Conservation (phyloP, 176 grass and related monocot genomes). For the Luzula sylvatica region DNA sequence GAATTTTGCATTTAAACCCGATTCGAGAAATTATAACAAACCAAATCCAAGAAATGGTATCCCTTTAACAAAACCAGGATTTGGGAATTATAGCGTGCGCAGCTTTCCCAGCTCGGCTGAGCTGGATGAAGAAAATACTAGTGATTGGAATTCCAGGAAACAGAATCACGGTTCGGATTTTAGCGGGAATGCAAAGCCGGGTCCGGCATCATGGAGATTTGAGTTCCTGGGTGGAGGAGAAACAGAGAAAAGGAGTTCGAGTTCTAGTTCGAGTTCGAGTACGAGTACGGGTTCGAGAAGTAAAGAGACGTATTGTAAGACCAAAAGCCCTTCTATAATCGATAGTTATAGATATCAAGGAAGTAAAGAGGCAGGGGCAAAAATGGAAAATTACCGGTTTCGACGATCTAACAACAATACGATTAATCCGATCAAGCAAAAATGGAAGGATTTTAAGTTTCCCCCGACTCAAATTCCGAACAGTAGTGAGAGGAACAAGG, state of each 20-base stretch:
- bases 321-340: slow-evolving; percentile 36
- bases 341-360: slow-evolving; percentile 55
- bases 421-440: slow-evolving; percentile 24
- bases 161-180: slow-evolving; percentile 25
- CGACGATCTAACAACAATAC: slow-evolving; percentile 23
- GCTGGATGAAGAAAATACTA: slow-evolving; percentile 32
- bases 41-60: slow-evolving; percentile 19
- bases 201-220: slow-evolving; percentile 34
- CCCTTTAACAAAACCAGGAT: slow-evolving; percentile 18
- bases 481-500: slow-evolving; percentile 27
- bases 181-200: slow-evolving; percentile 14
- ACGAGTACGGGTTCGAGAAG: slow-evolving; percentile 26
- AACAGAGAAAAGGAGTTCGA: slow-evolving; percentile 32
- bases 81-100: slow-evolving; percentile 21
- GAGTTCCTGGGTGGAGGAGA: slow-evolving; percentile 45
- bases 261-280: slow-evolving; percentile 11
- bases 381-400: slow-evolving; percentile 16
- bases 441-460: slow-evolving; percentile 38
- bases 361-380: slow-evolving; percentile 25
- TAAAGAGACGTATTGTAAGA: slow-evolving; percentile 30
- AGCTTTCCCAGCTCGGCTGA: slow-evolving; percentile 50
- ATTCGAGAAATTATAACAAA: slow-evolving; percentile 30
- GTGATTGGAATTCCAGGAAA: slow-evolving; percentile 29
- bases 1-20: slow-evolving; percentile 27
- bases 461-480: slow-evolving; percentile 21